phyloP scores from a whole-genome alignment of 208 protist genomes.

The Naegleria lovaniensis region DNA sequence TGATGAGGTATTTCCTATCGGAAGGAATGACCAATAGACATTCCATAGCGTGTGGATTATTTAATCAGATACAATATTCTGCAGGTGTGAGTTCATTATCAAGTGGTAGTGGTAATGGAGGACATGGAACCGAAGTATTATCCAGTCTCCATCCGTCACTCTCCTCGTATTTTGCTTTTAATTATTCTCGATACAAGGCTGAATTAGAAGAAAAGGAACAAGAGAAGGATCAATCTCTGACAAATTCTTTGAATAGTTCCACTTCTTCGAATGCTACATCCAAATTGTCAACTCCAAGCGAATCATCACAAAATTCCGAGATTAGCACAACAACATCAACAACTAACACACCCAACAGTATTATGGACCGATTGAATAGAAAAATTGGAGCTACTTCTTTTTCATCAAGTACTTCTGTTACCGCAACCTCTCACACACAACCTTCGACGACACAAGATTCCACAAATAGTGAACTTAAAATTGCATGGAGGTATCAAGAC shows the following conservation, averaged over 20 bases:
- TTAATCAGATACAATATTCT: not conserved
- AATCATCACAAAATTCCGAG: not conserved
- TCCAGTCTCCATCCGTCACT: not conserved
- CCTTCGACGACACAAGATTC: not conserved
- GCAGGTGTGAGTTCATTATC: too few species aligned
- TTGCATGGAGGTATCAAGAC: slow-evolving; percentile 19
- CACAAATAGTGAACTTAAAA: not conserved
- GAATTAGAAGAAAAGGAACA: not conserved
- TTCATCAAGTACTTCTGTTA: not conserved
- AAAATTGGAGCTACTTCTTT: not conserved
- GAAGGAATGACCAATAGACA: not conserved
- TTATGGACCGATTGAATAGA: not conserved
- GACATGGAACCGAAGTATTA: too few species aligned
- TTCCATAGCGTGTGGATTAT: not conserved
- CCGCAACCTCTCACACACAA: not conserved
- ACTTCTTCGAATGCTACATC: not conserved
- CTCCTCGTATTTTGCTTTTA: not conserved
- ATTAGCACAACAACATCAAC: too few species aligned
- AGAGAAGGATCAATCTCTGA: too few species aligned
- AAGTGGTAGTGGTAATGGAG: too few species aligned
- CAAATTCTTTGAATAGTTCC: not conserved
- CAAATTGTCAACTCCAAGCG: not conserved
- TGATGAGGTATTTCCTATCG: not conserved
- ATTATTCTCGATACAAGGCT: not conserved
- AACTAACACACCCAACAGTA: not conserved